Percentiles rank a stretch among this genome's conserved stretches.
Conservation (phyloP, 331 rosid genomes). For the Quercus tomentella region DNA sequence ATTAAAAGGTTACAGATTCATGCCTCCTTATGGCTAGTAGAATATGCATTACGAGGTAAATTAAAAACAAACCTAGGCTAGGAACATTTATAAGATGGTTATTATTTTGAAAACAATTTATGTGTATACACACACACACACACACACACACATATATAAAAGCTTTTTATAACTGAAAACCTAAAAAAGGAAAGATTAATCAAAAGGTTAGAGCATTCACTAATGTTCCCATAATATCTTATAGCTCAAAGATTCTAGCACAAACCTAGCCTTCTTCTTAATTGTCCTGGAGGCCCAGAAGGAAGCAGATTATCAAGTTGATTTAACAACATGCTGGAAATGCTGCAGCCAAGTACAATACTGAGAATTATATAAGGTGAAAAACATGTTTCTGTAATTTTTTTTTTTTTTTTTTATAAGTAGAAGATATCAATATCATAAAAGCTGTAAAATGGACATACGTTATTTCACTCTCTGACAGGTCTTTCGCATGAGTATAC, state of each 20-base stretch:
- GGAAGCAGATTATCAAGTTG: slow-evolving; percentile 81
- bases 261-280: slow-evolving; percentile 83
- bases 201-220: neutral
- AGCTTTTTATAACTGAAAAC: neutral
- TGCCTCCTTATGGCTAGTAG: neutral
- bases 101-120: neutral
- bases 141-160: no score
- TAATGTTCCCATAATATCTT: slow-evolving; percentile 8
- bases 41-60: neutral
- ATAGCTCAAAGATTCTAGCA: neutral
- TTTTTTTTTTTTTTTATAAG: neutral
- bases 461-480: slow-evolving; percentile 79
- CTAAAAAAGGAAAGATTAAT: neutral
- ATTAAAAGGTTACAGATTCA: neutral
- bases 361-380: slow-evolving; percentile 5
- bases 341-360: slow-evolving; percentile 49
- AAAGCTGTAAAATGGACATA: slow-evolving; percentile 24
- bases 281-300: slow-evolving; percentile 75
- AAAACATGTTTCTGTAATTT: neutral
- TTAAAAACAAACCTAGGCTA: neutral
- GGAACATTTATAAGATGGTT: neutral
- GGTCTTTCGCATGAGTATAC: slow-evolving; percentile 80
- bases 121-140: no score
- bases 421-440: slow-evolving; percentile 9
- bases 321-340: slow-evolving; percentile 46